phyloP scores from a whole-genome alignment of 441 rosid species.

The Eutrema salsugineum region DNA sequence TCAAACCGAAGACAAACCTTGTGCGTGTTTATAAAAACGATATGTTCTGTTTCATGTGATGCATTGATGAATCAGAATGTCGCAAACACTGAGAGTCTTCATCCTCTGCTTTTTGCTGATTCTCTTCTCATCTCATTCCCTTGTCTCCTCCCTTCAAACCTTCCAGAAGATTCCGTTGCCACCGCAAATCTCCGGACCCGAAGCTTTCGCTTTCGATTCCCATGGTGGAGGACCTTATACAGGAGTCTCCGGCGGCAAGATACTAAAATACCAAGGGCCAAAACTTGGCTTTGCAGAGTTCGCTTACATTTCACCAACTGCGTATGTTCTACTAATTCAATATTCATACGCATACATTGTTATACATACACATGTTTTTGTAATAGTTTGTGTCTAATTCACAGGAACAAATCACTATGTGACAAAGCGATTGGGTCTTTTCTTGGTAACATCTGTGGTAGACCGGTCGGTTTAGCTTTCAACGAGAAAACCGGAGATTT shows the following conservation, averaged over 20 bases:
- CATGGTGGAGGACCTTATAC: constrained; percentile 29
- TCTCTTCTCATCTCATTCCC: not conserved
- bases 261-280: constrained; percentile 28
- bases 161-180: constrained; percentile 20
- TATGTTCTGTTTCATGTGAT: constrained; percentile 3
- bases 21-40: constrained; percentile 10
- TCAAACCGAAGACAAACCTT: not conserved
- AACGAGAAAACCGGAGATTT: constrained; percentile 33
- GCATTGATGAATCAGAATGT: constrained; percentile 3
- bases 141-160: constrained; percentile 8
- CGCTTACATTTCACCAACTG: constrained; percentile 9
- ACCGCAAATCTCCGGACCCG: constrained; percentile 9
- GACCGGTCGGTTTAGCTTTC: constrained; percentile 53
- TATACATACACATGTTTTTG: not conserved
- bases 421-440: constrained; percentile 14
- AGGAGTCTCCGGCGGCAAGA: constrained; percentile 32
- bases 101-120: not conserved
- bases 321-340: constrained; percentile 14
- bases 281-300: constrained; percentile 21
- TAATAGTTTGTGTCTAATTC: not conserved
- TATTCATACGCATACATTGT: not conserved
- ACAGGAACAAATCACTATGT: constrained; percentile 23
- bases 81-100: not conserved
- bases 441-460: constrained; percentile 41
- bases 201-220: constrained; percentile 29